Percentiles rank a stretch among this genome's conserved stretches.
These are phyloP conservation scores for Kodamaea fukazawae DNA, from an alignment of 805 yeast genomes.

Conservation along the genomic window DNA sequence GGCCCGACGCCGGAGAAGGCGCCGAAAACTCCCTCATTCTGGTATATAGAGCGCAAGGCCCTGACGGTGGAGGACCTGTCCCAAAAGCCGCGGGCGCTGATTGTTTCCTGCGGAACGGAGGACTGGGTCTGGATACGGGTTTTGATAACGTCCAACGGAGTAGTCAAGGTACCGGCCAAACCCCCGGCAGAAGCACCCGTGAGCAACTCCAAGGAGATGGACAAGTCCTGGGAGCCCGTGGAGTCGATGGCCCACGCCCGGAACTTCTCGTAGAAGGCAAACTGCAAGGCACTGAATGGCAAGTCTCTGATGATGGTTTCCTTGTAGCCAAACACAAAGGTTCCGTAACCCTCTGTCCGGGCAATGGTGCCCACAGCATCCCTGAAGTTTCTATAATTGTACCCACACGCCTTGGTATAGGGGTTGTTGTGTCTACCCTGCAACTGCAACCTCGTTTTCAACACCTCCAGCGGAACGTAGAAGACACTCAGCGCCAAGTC, in stretches of 20 bases:
- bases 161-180: constrained; percentile 81
- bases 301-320: constrained; percentile 90
- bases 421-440: constrained; percentile 88
- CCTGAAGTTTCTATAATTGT: constrained; percentile 73
- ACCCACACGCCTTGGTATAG: constrained; percentile 68
- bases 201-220: constrained; percentile 59
- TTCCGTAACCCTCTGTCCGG: constrained; percentile 65
- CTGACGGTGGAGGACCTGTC: constrained; percentile 25
- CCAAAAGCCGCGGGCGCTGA: constrained; percentile 12
- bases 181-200: constrained; percentile 98
- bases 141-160: constrained; percentile 89
- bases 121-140: constrained; percentile 87
- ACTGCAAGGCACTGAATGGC: constrained; percentile 94
- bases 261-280: constrained; percentile 90
- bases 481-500: constrained; percentile 85
- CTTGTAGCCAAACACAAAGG: constrained; percentile 87
- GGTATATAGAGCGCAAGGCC: constrained; percentile 48
- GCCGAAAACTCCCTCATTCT: constrained; percentile 72
- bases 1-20: constrained; percentile 96
- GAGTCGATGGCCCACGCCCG: constrained; percentile 55
- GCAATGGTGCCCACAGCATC: constrained; percentile 70
- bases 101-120: constrained; percentile 7
- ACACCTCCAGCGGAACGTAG: constrained; percentile 93
- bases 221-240: constrained; percentile 42
- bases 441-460: constrained; percentile 88